Base-by-base conservation (phyloP, 2,329 filamentous ascomycete genomes). In the Phialocephala sp. region DNA sequence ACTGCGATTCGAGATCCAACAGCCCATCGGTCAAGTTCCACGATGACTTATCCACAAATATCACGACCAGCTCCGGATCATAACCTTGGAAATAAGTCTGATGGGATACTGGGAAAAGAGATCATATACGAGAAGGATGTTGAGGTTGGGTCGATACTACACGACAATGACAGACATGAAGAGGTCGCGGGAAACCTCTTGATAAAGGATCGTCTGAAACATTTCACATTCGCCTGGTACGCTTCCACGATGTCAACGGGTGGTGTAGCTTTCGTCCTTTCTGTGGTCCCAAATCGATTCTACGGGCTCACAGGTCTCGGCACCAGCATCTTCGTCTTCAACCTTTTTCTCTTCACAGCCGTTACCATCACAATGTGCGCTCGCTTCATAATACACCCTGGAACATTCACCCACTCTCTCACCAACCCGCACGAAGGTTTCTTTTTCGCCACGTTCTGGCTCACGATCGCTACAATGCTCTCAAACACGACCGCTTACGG, bases 181-280 rank as follows among this genome's bases (percentile, higher is more conserved):
- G 56, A 59, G n/a, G 50, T 55, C 35, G 14, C 47, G 32, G 60
- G 63, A 12, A 41, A 54, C 35, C 59, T 70, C 11, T 61, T 62
- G 8, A 41, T 65, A 35, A 69, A 60, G 50, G 68, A 65, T 43
- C 66, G 71, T 24, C 55, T 72, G 8, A 68, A 71, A 59, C 70
- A 72, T 50, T 73, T 72, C 41, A 74, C 72, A 24, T 72, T 68
- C 15, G 66, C 70, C 5, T 92, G 90, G 90, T 94, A 89, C 77
- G 91, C 89, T 2, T 80, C 87, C 39, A 89, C 89, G 2, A 93
- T 93, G 91, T 90, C 88, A 60, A 91, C 90, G 0, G 91, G 91
- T 57, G 90, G 90, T 0, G 76, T 93, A 0, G 86, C 90, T 0
- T 79, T 89, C 8, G 83, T 92, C 20, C 82, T 94, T 52, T 82